phyloP scores from a whole-genome alignment of 768 basidiomycete species.

The Holtermannia corniformis region DNA sequence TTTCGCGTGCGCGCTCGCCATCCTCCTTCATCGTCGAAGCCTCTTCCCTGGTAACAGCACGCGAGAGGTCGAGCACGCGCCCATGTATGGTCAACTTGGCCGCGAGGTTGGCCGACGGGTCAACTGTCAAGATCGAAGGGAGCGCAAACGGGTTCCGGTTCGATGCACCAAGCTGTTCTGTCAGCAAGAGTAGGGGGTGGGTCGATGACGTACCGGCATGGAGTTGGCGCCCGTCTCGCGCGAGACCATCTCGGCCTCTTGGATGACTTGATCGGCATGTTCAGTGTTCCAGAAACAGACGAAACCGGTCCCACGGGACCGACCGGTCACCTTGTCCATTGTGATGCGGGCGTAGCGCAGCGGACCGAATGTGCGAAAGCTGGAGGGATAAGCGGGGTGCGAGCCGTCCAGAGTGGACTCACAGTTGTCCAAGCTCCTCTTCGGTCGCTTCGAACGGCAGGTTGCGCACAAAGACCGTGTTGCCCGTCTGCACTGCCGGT shows the following conservation, averaged over 20 bases:
- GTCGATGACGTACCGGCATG: constrained; percentile 26
- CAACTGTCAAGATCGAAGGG: constrained; percentile 83
- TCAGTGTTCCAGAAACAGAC: constrained; percentile 93
- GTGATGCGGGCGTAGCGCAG: constrained; percentile 88
- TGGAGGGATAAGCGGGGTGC: constrained; percentile 34
- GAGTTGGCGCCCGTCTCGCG: constrained; percentile 38
- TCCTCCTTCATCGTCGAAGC: constrained; percentile 82
- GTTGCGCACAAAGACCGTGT: constrained; percentile 88
- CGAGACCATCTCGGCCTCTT: constrained; percentile 55
- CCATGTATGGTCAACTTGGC: constrained; percentile 81
- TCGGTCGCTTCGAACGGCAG: constrained; percentile 86
- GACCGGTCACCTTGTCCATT: constrained; percentile 67
- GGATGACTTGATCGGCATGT: constrained; percentile 74
- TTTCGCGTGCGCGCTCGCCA: constrained; percentile 62
- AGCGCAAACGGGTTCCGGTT: constrained; percentile 70
- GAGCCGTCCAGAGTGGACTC: constrained; percentile 31
- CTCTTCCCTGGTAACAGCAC: constrained; percentile 81
- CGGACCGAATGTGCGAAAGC: constrained; percentile 85
- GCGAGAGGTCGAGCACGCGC: constrained; percentile 77
- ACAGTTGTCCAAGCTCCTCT: constrained; percentile 80
- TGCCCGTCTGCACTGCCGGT: constrained; percentile 76
- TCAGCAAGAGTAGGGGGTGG: background rate
- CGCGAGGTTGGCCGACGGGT: constrained; percentile 77
- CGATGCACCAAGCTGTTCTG: constrained; percentile 20
- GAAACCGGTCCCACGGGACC: constrained; percentile 91